These are phyloP conservation scores for Pseudopediastrum boryanum DNA, from an alignment of 139 green algal genomes.

Conservation along the genomic window DNA sequence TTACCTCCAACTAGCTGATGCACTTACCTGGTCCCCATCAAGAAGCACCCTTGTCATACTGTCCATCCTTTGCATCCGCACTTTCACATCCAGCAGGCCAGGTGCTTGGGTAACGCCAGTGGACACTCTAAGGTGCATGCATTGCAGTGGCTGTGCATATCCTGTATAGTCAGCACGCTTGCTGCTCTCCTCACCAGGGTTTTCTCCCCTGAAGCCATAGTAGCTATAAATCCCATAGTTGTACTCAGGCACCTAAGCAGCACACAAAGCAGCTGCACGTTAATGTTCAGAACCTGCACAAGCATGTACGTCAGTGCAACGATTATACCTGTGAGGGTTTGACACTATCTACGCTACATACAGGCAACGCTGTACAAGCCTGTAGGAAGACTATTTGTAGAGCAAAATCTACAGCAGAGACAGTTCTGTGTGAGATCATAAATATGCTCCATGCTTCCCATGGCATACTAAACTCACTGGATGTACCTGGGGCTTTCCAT, in stretches of 20 bases:
- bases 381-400: too few relatives aligned
- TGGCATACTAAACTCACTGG: too few relatives aligned
- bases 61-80: slow-evolving; percentile 26
- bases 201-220: slow-evolving; percentile 52
- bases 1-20: too few relatives aligned
- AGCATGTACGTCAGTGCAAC: too few relatives aligned
- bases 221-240: slow-evolving; percentile 44
- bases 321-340: too few relatives aligned
- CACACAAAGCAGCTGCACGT: slow-evolving; percentile 3
- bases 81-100: slow-evolving; percentile 15
- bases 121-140: slow-evolving; percentile 47
- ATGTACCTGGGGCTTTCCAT: slow-evolving; percentile 18
- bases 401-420: too few relatives aligned
- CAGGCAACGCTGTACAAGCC: too few relatives aligned
- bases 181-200: slow-evolving; percentile 38
- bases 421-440: too few relatives aligned
- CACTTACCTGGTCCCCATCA: slow-evolving; percentile 11
- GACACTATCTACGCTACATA: too few relatives aligned
- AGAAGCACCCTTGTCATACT: slow-evolving; percentile 10
- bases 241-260: slow-evolving; percentile 44
- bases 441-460: too few relatives aligned
- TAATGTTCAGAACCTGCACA: too few relatives aligned
- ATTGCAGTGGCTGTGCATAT: slow-evolving; percentile 40
- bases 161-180: slow-evolving; percentile 48
- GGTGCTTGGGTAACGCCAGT: slow-evolving; percentile 23